These are phyloP conservation scores for Pluteus cervinus DNA, from an alignment of 768 basidiomycete species.

Conservation along the genomic window DNA sequence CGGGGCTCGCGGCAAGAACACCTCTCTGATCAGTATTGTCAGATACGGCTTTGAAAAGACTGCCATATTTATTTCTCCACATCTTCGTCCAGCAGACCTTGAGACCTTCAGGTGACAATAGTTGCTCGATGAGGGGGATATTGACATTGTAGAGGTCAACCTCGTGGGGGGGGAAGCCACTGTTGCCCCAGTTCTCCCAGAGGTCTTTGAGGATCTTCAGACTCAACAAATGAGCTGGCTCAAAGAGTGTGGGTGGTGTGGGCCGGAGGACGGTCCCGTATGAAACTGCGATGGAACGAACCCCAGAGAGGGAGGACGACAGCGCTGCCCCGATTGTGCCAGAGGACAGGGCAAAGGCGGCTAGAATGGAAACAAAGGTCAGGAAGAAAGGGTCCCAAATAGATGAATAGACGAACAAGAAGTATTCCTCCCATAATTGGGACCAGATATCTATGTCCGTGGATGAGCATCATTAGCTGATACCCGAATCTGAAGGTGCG, in stretches of 20 bases:
- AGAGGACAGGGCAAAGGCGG: conserved; percentile 84
- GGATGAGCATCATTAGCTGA: no score
- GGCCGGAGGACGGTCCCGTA: conserved; percentile 78
- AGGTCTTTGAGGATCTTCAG: conserved; percentile 64
- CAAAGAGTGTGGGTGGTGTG: conserved; percentile 48
- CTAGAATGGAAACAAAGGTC: conserved; percentile 33
- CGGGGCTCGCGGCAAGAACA: conserved; percentile 35
- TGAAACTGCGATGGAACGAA: conserved; percentile 80
- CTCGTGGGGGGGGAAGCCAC: conserved; percentile 51
- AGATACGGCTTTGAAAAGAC: conserved; percentile 59
- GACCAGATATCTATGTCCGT: conserved; percentile 64
- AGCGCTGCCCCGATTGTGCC: conserved; percentile 92
- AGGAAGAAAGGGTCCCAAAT: no score
- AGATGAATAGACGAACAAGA: conserved; percentile 44
- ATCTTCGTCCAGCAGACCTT: conserved; percentile 75
- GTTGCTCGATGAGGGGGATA: conserved; percentile 70
- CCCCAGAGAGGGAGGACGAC: conserved; percentile 64
- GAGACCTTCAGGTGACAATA: conserved; percentile 54
- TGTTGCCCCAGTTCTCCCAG: conserved; percentile 79
- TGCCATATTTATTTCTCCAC: conserved; percentile 83
- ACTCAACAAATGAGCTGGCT: conserved; percentile 70
- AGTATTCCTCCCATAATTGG: conserved; percentile 81
- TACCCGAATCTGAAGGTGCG: conserved; percentile 13
- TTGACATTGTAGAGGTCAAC: conserved; percentile 86
- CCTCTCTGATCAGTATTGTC: conserved; percentile 12